A percentile compares a stretch with the other conserved stretches of the same genome.
Evolutionary conservation across 768 basidiomycete genomes (phyloP).

Genomic region (Boletus subparvulus): DNA sequence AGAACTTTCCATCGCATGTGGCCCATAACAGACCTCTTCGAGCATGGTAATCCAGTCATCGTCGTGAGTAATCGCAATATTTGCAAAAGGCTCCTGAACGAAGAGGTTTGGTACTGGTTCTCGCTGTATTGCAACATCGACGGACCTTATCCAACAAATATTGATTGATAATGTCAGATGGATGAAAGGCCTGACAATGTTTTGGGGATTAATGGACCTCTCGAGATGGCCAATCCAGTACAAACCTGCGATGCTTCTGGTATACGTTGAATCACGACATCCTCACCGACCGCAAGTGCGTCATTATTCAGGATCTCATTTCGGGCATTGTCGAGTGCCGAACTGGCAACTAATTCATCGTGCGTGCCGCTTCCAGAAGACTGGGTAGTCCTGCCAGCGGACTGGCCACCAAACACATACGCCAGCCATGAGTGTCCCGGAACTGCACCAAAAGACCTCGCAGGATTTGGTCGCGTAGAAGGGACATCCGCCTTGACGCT

Average conservation of each 20-base stretch:
- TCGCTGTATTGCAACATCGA: background rate
- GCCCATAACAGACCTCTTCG: background rate
- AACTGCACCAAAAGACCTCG: background rate
- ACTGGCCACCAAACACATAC: background rate
- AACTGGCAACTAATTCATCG: background rate
- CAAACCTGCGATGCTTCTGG: conserved; percentile 3
- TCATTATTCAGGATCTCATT: background rate
- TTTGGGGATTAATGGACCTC: background rate
- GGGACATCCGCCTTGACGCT: background rate
- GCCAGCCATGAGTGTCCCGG: background rate
- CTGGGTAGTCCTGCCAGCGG: background rate
- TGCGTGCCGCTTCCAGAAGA: background rate
- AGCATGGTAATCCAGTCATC: conserved; percentile 6
- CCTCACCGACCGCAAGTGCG: background rate
- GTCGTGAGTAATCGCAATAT: conserved; percentile 5
- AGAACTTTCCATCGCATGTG: background rate
- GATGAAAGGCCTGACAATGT: conserved; percentile 7
- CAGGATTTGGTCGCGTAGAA: background rate
- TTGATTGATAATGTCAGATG: conserved; percentile 13
- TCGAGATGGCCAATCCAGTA: too few relatives aligned
- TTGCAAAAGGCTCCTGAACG: background rate
- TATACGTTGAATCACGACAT: background rate
- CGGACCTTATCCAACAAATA: background rate
- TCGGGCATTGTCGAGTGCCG: background rate
- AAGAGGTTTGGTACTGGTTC: background rate